A percentile compares a stretch with the other conserved stretches of the same genome.
These are phyloP conservation scores for Bipolaris victoriae DNA, from an alignment of 2,329 filamentous ascomycete species.

Conservation along the genomic window DNA sequence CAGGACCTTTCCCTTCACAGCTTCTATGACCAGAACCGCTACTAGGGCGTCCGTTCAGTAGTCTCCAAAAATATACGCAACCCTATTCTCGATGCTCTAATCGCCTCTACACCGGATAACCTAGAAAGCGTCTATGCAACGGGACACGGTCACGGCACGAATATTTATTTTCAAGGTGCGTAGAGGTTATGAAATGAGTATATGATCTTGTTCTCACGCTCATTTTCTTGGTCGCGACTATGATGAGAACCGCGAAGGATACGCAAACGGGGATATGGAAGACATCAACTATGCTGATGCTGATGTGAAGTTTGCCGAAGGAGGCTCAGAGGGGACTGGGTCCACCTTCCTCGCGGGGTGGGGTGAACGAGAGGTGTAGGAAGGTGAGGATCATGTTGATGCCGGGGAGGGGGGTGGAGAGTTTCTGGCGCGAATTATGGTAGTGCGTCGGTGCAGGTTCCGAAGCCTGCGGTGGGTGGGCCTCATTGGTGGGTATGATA, in stretches of 20 bases:
- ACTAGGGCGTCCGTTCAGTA: no score
- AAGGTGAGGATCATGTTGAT: slow-evolving; percentile 23
- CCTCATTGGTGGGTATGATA: slow-evolving; percentile 19
- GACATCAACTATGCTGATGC: slow-evolving; percentile 38
- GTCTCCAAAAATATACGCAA: no score
- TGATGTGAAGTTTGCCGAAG: slow-evolving; percentile 35
- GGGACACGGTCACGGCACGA: no score
- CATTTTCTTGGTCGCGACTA: slow-evolving; percentile 33
- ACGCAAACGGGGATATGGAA: slow-evolving; percentile 34
- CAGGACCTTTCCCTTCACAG: no score
- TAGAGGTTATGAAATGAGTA: no score
- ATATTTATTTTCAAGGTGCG: no score
- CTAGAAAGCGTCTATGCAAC: no score
- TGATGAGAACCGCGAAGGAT: slow-evolving; percentile 28
- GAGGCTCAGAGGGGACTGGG: slow-evolving; percentile 4
- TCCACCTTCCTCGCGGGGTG: no score
- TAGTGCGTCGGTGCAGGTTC: slow-evolving; percentile 10
- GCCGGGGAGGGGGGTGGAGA: slow-evolving; percentile 26
- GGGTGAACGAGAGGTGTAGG: not conserved
- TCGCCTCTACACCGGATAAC: no score
- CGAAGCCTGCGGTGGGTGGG: slow-evolving; percentile 4
- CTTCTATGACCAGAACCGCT: no score
- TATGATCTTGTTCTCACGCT: slow-evolving; percentile 19
- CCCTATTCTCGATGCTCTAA: no score
- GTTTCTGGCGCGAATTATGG: slow-evolving; percentile 21